Evolutionary conservation across 202 grass and related monocot genomes (phyloP).

Genomic region (Schoenoplectus triqueter): DNA sequence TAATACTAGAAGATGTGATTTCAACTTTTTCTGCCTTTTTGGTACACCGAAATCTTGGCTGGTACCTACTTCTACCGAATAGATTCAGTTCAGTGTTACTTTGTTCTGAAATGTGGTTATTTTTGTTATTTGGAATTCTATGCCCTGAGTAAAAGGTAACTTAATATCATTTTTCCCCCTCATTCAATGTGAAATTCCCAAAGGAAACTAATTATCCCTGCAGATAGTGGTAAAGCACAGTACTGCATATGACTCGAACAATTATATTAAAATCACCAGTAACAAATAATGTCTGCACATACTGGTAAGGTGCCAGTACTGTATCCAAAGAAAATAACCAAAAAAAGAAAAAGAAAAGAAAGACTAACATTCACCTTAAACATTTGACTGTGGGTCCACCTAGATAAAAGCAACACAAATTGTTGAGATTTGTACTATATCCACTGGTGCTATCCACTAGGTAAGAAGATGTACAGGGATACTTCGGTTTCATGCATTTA

Average conservation of each 20-base stretch:
- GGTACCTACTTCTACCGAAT: not conserved
- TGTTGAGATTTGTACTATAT: not conserved
- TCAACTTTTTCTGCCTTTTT: not conserved
- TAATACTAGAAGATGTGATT: not conserved
- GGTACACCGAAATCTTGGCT: not conserved
- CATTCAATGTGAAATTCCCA: not conserved
- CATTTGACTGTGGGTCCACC: not conserved
- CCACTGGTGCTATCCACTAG: not conserved
- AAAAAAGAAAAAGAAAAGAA: not conserved
- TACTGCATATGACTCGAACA: not conserved
- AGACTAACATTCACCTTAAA: not conserved
- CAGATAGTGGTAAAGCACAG: not conserved
- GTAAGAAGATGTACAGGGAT: not conserved
- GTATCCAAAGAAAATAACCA: not conserved
- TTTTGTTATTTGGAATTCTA: no score
- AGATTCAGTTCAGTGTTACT: not conserved
- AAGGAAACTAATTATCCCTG: not conserved
- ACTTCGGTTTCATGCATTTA: slow-evolving; percentile 41
- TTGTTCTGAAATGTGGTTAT: no score
- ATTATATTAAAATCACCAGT: not conserved
- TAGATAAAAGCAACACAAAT: slow-evolving; percentile 4
- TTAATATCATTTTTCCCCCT: no score
- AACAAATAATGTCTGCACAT: not conserved
- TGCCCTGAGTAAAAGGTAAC: no score
- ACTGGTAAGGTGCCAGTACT: not conserved